A percentile compares a stretch with the other conserved stretches of the same genome.
phyloP scores from a whole-genome alignment of 768 basidiomycete species.

The Phaeotremella fagi region DNA sequence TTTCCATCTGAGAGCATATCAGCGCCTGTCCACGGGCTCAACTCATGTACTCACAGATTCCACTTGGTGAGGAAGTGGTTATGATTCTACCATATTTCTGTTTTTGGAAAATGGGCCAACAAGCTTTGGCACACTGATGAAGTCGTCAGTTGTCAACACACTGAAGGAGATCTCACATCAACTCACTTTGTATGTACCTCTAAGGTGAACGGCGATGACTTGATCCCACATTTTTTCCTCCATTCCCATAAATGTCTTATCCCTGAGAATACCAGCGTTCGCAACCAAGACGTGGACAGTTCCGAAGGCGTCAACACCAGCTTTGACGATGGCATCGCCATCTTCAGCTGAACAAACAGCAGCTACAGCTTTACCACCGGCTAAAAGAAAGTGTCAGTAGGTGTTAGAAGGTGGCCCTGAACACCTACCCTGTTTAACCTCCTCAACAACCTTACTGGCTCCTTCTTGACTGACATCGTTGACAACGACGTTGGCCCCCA shows the following conservation, averaged over 20 bases:
- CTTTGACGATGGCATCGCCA: slow-evolving; percentile 80
- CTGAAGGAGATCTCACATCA: too few relatives aligned
- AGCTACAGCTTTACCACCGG: slow-evolving; percentile 80
- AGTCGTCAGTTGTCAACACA: too few relatives aligned
- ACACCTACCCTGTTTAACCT: slow-evolving; percentile 67
- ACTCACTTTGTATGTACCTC: slow-evolving; percentile 78
- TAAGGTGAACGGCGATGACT: slow-evolving; percentile 81
- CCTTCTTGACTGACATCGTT: slow-evolving; percentile 89
- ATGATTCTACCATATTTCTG: slow-evolving; percentile 95
- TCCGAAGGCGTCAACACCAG: slow-evolving; percentile 80
- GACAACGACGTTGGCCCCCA: slow-evolving; percentile 94
- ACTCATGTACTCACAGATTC: slow-evolving; percentile 64
- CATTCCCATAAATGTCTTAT: slow-evolving; percentile 88
- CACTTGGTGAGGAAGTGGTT: slow-evolving; percentile 87
- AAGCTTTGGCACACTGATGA: slow-evolving; percentile 84
- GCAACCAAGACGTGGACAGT: slow-evolving; percentile 79
- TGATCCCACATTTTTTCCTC: slow-evolving; percentile 89
- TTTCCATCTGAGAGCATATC: slow-evolving; percentile 64
- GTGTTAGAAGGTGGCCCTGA: not conserved
- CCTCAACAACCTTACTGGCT: slow-evolving; percentile 77
- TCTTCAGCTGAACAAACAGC: slow-evolving; percentile 86
- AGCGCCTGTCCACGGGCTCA: not conserved
- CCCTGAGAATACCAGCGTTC: slow-evolving; percentile 89
- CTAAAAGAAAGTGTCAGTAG: slow-evolving; percentile 52
- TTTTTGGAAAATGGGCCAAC: slow-evolving; percentile 94